phyloP scores from a whole-genome alignment of 768 basidiomycete genomes.

The Gelatoporia subvermispora region DNA sequence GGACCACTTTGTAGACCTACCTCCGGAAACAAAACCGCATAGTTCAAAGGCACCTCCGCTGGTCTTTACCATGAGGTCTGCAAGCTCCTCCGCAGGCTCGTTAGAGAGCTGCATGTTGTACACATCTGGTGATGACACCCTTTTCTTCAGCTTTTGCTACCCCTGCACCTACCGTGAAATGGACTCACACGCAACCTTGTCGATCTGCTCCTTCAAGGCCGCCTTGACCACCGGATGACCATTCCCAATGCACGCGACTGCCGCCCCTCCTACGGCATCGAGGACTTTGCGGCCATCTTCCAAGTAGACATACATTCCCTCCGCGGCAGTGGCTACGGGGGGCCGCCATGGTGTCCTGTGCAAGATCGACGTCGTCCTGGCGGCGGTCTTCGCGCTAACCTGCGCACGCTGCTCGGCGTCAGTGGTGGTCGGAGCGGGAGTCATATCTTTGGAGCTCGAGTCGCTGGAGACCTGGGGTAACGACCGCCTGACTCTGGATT shows the following conservation, averaged over 20 bases:
- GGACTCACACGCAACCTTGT: constrained; percentile 67
- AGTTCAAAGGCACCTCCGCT: constrained; percentile 73
- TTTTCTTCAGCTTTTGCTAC: neutral
- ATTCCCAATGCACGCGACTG: constrained; percentile 75
- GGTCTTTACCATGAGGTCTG: constrained; percentile 55
- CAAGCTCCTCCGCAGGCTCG: constrained; percentile 76
- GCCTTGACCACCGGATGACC: constrained; percentile 66
- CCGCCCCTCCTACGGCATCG: constrained; percentile 83
- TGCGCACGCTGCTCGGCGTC: neutral
- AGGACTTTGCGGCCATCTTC: constrained; percentile 65
- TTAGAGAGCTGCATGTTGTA: constrained; percentile 85
- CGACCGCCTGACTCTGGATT: too few species aligned
- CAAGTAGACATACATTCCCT: constrained; percentile 69
- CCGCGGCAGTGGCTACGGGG: constrained; percentile 58
- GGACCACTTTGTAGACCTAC: constrained; percentile 28
- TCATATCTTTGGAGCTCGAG: neutral
- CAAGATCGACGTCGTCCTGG: constrained; percentile 22
- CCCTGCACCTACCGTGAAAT: neutral
- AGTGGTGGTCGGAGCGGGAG: constrained; percentile 1
- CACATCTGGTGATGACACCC: constrained; percentile 54
- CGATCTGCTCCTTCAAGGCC: constrained; percentile 76
- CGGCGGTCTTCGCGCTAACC: neutral
- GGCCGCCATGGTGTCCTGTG: constrained; percentile 66
- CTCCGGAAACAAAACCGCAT: constrained; percentile 72
- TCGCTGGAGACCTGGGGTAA: too few species aligned